Evolutionary conservation across 2,329 filamentous ascomycete species (phyloP), one percentile per base, ranked within the genome.

Genomic region (Hypomyces perniciosus): DNA sequence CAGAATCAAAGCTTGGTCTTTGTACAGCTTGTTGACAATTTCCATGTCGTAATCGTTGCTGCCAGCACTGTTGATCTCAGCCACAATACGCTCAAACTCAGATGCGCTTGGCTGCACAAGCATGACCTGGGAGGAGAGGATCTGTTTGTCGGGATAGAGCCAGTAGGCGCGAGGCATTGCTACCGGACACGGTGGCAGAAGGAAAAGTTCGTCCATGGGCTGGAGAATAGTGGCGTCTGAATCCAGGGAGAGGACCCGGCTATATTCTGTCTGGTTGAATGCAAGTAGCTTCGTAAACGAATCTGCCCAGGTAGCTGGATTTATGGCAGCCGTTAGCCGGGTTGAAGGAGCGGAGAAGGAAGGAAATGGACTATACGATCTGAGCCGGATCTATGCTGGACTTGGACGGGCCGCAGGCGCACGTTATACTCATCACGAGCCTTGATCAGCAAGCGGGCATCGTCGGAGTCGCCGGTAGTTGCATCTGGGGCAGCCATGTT

Each of bases 161-260:
- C 85, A 88, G 64, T 89, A 88, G 8, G 85, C 85, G 33, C 82
- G 78, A 2, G 86, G 83, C 77, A 88, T 84, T 3, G 84, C 84
- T 5, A 85, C 75, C 1, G 78, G 71, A 1, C 77, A 74, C 1
- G 69, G 63, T 0, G 85, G 85, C 1, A 85, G 71, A 33, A 85
- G 75, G 68, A 90, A 90, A 0, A 89, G 74, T 50, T 88, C 84
- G 57, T 90, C 86, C 73, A 89, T 77, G 13, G 73, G 67, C 53
- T 83, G 72, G 4, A 86, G 73, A 2, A 89, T 68, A 1, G 78
- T 78, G 20, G 80, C 73, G 60, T 88, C 85, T 6, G 83, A 85
- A 63, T 88, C 73, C 1, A 75, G 64, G 44, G 83, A 80, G 6
- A 71, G 56, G 1, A 76, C 72, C 0, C 65, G 62, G 0, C 50